A percentile compares a stretch with the other conserved stretches of the same genome.
Conservation (phyloP, 768 basidiomycete species). For the Tricholoma furcatifolium region DNA sequence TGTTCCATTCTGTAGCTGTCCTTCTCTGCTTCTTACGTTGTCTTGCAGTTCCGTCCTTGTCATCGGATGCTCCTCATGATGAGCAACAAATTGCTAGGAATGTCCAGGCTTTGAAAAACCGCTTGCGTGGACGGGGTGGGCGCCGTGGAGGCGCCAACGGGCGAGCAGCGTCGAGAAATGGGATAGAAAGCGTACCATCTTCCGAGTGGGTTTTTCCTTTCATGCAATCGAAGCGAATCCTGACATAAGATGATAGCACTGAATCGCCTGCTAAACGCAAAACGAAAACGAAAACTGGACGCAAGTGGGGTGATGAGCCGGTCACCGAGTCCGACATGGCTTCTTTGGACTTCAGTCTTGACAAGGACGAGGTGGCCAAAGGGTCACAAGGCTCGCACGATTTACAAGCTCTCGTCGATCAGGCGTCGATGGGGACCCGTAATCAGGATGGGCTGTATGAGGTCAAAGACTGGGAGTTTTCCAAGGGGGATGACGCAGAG, state of each 20-base stretch:
- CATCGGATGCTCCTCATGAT: constrained; percentile 57
- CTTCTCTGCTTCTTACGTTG: not conserved
- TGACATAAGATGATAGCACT: constrained; percentile 39
- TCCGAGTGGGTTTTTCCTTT: constrained; percentile 60
- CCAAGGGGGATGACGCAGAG: constrained; percentile 39
- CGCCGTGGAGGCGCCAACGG: constrained; percentile 55
- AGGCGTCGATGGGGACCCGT: constrained; percentile 73
- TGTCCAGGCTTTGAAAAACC: constrained; percentile 84
- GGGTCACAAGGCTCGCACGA: constrained; percentile 40
- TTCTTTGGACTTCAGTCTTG: constrained; percentile 81
- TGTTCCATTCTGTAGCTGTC: constrained; percentile 12
- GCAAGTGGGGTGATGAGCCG: constrained; percentile 89
- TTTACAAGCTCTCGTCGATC: constrained; percentile 63
- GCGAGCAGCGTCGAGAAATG: constrained; percentile 47
- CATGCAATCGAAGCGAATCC: not conserved
- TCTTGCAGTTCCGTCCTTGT: constrained; percentile 43
- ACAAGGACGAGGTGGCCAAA: constrained; percentile 42
- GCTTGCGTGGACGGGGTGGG: constrained; percentile 74
- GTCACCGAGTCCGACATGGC: constrained; percentile 90
- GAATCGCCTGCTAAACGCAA: constrained; percentile 63
- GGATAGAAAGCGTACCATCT: constrained; percentile 57
- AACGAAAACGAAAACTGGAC: constrained; percentile 65
- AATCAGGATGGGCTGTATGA: constrained; percentile 68
- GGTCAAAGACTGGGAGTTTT: constrained; percentile 81
- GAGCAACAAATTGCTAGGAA: constrained; percentile 92